A percentile compares a stretch with the other conserved stretches of the same genome.
Evolutionary conservation across 345 rosid genomes (phyloP).

Genomic region (Anastatica hierochuntica): DNA sequence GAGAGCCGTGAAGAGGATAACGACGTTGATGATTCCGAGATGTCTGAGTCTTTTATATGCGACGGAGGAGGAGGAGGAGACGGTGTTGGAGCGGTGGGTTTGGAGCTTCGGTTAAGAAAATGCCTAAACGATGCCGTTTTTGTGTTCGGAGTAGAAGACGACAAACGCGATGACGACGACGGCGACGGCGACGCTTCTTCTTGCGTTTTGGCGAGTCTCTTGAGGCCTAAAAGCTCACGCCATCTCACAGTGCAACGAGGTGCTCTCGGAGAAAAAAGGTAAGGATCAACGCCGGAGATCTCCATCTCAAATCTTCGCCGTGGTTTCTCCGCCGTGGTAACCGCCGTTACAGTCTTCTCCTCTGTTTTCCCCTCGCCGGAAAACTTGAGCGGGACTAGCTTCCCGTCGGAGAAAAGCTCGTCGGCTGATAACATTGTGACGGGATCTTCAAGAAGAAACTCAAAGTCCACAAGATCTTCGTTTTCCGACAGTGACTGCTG

Average conservation of each 20-base stretch:
- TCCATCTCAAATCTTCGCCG: slow-evolving; percentile 38
- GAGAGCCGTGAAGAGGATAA: slow-evolving; percentile 72
- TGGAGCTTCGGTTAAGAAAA: slow-evolving; percentile 62
- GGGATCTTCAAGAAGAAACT: slow-evolving; percentile 80
- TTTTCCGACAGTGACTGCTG: too few relatives aligned
- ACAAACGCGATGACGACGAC: slow-evolving; percentile 3
- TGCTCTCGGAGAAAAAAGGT: slow-evolving; percentile 69
- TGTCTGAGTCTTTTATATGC: slow-evolving; percentile 50
- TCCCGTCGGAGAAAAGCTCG: slow-evolving; percentile 82
- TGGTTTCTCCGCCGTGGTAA: slow-evolving; percentile 22
- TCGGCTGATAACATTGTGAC: slow-evolving; percentile 86
- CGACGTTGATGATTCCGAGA: slow-evolving; percentile 39
- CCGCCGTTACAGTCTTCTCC: slow-evolving; percentile 18
- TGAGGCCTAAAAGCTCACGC: slow-evolving; percentile 83
- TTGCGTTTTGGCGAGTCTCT: too few relatives aligned
- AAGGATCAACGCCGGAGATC: slow-evolving; percentile 39
- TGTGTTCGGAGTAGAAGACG: slow-evolving; percentile 23
- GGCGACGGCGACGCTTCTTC: too few relatives aligned
- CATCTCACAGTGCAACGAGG: slow-evolving; percentile 82
- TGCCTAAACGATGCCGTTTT: slow-evolving; percentile 47
- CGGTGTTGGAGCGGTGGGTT: slow-evolving; percentile 35
- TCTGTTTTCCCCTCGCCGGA: slow-evolving; percentile 12
- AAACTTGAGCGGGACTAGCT: slow-evolving; percentile 67
- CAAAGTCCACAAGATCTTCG: slow-evolving; percentile 53
- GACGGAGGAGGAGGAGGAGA: too few relatives aligned